Evolutionary conservation across 2,329 filamentous ascomycete genomes (phyloP).

Genomic region (Trichophyton simii): DNA sequence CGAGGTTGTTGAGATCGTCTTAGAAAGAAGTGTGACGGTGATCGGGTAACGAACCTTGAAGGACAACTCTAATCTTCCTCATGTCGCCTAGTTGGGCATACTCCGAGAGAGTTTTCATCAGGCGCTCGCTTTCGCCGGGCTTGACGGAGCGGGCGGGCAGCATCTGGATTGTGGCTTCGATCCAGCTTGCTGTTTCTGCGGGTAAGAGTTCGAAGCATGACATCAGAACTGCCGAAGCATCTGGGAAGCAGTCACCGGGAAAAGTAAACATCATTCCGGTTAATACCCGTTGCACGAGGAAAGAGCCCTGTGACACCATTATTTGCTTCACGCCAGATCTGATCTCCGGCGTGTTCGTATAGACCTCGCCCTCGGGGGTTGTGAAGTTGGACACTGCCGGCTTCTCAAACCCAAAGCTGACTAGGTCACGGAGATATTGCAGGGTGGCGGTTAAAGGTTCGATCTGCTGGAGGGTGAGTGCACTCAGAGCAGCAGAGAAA

Average conservation of each 20-base stretch:
- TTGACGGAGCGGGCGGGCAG: slow-evolving; percentile 73
- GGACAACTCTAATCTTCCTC: slow-evolving; percentile 65
- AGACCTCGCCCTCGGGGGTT: slow-evolving; percentile 47
- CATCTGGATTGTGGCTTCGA: slow-evolving; percentile 69
- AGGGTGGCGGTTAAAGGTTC: slow-evolving; percentile 84
- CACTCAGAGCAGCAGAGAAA: slow-evolving; percentile 74
- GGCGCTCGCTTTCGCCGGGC: slow-evolving; percentile 62
- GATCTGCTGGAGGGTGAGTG: slow-evolving; percentile 76
- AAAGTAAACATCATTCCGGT: slow-evolving; percentile 99
- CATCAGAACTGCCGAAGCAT: slow-evolving; percentile 84
- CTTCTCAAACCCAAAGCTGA: slow-evolving; percentile 74
- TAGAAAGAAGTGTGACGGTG: not conserved
- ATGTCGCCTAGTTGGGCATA: slow-evolving; percentile 57
- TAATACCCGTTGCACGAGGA: slow-evolving; percentile 75
- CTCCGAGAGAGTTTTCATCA: slow-evolving; percentile 70
- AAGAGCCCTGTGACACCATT: slow-evolving; percentile 56
- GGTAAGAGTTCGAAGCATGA: slow-evolving; percentile 80
- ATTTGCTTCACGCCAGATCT: slow-evolving; percentile 61
- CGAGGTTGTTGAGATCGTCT: not conserved
- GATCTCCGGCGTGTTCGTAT: slow-evolving; percentile 56
- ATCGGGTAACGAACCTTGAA: slow-evolving; percentile 45
- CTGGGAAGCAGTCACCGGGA: slow-evolving; percentile 86
- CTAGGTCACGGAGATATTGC: slow-evolving; percentile 82
- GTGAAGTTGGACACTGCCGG: slow-evolving; percentile 44
- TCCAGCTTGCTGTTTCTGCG: slow-evolving; percentile 65